phyloP scores from a whole-genome alignment of 495 filamentous ascomycete species.

The Daldinia caldariorum region DNA sequence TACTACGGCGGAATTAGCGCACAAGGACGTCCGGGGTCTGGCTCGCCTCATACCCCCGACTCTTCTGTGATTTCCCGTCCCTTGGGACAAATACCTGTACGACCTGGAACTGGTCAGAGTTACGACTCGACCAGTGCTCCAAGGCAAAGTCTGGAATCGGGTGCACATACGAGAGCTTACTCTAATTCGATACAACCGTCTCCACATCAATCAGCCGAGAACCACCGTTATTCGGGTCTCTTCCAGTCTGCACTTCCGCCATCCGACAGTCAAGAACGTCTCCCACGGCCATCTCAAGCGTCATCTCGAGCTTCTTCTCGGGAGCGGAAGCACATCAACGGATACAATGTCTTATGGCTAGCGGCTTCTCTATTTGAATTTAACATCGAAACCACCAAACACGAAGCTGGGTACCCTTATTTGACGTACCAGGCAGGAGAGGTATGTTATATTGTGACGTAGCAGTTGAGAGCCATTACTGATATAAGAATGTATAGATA shows the following conservation, averaged over 20 bases:
- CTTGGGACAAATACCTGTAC: conserved; percentile 43
- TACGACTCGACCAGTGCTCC: conserved; percentile 56
- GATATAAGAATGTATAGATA: conserved; percentile 58
- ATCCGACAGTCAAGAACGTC: conserved; percentile 66
- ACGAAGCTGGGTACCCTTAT: conserved; percentile 95
- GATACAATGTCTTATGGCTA: conserved; percentile 76
- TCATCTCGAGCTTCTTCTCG: conserved; percentile 62
- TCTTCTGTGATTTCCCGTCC: conserved; percentile 48
- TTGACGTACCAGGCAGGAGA: conserved; percentile 93
- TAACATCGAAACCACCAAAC: conserved; percentile 89
- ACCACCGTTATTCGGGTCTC: conserved; percentile 68
- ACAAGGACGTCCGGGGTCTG: conserved; percentile 50
- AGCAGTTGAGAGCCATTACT: not conserved
- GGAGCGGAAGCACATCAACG: conserved; percentile 55
- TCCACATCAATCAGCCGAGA: conserved; percentile 51
- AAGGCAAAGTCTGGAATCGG: conserved; percentile 58
- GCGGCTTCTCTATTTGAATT: conserved; percentile 96
- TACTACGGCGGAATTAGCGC: conserved; percentile 56
- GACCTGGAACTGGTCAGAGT: conserved; percentile 64
- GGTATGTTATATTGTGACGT: conserved; percentile 54
- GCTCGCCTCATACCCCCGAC: conserved; percentile 58
- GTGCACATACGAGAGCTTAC: conserved; percentile 53
- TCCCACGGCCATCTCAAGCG: conserved; percentile 54
- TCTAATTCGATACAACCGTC: conserved; percentile 60
- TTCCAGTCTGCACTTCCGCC: conserved; percentile 90